Percentiles rank a stretch among this genome's conserved stretches.
phyloP scores from a whole-genome alignment of 257 asterid genomes.

The Lantana camara region DNA sequence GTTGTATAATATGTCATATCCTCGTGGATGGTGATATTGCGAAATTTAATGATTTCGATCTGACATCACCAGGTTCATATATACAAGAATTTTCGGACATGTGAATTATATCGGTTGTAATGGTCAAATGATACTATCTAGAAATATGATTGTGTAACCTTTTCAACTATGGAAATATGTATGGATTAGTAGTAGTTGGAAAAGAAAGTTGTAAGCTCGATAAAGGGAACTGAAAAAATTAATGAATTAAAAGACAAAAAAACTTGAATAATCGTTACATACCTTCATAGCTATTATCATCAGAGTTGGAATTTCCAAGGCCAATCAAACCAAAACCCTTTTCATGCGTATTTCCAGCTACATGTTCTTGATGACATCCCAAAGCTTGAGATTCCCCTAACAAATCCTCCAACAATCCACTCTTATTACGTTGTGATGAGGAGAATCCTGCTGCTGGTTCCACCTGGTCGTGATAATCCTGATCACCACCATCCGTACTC shows the following conservation, averaged over 20 bases:
- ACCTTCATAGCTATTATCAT: slow-evolving; percentile 36
- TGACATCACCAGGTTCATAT: background rate
- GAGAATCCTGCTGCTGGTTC: too few species aligned
- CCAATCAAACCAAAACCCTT: slow-evolving; percentile 22
- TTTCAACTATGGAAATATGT: too few species aligned
- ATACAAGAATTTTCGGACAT: background rate
- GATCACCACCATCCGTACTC: slow-evolving; percentile 33
- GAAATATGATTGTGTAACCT: too few species aligned
- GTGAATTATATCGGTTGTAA: too few species aligned
- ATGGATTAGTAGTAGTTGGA: background rate
- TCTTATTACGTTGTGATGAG: slow-evolving; percentile 26
- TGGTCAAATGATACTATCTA: too few species aligned
- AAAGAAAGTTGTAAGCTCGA: background rate
- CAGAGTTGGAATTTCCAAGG: slow-evolving; percentile 27
- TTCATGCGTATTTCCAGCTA: slow-evolving; percentile 25
- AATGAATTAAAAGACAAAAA: background rate
- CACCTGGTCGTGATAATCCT: slow-evolving; percentile 30
- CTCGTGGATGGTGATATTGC: background rate
- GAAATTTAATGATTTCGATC: slow-evolving; percentile 4
- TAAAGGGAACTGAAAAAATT: background rate
- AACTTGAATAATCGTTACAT: background rate
- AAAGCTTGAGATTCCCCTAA: slow-evolving; percentile 45
- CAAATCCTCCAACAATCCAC: slow-evolving; percentile 63
- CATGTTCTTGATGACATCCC: slow-evolving; percentile 21
- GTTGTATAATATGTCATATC: too few species aligned